These are phyloP conservation scores for Fusarium cyanostomum DNA, from an alignment of 2,329 filamentous ascomycete species.

Conservation along the genomic window DNA sequence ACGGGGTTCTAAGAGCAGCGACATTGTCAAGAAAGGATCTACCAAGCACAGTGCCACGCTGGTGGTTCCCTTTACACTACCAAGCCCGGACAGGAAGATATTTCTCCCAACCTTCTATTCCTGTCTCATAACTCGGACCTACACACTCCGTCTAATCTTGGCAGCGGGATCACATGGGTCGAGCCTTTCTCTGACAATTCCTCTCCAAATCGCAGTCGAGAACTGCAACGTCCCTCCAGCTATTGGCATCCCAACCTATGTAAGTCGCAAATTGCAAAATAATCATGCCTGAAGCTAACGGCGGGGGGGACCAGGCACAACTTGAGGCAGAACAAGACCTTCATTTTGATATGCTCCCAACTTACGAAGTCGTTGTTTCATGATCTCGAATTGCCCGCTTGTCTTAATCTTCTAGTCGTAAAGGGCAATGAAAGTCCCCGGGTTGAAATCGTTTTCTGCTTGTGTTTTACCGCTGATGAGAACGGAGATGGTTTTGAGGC, in stretches of 20 bases:
- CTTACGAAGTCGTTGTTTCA: conserved; percentile 5
- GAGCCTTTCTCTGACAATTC: conserved; percentile 10
- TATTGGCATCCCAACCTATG: conserved; percentile 23
- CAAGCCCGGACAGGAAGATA: conserved; percentile 16
- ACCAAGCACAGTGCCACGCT: conserved; percentile 13
- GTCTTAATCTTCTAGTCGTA: background rate
- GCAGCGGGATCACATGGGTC: conserved; percentile 6
- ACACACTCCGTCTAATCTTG: conserved; percentile 8
- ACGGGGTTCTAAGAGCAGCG: background rate
- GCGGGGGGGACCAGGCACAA: background rate
- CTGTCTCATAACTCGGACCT: conserved; percentile 28
- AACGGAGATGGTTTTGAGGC: no score
- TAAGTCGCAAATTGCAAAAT: background rate
- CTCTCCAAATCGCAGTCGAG: conserved; percentile 19
- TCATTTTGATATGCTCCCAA: conserved; percentile 11
- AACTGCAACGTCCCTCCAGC: background rate
- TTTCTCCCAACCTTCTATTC: conserved; percentile 31
- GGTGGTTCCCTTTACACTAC: conserved; percentile 5
- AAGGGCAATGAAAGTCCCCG: background rate
- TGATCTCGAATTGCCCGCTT: no score
- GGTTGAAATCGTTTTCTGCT: no score
- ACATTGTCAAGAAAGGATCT: conserved; percentile 1
- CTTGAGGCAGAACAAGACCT: conserved; percentile 17
- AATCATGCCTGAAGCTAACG: background rate
- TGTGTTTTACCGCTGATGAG: no score